Percentiles rank a stretch among this genome's conserved stretches.
Evolutionary conservation across 2,329 filamentous ascomycete species (phyloP).

Genomic region (Aureobasidium mangrovei): DNA sequence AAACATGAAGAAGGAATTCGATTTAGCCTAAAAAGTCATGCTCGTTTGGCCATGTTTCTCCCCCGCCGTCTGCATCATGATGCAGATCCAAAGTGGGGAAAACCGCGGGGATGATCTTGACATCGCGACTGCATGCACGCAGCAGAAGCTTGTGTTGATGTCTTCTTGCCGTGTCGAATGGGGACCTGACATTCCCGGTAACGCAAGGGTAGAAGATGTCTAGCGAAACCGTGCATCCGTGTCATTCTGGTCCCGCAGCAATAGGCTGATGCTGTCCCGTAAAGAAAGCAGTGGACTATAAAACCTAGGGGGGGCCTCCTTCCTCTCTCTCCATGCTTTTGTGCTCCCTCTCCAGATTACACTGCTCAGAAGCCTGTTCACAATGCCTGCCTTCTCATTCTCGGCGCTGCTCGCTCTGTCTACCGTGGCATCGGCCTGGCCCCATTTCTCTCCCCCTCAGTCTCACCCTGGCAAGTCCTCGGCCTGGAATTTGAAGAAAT

Average conservation of each 20-base stretch:
- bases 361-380: no score
- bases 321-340: background rate
- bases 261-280: no score
- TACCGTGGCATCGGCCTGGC: slow-evolving; percentile 7
- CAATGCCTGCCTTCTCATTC: slow-evolving; percentile 1
- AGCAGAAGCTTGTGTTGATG: background rate
- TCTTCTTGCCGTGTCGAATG: background rate
- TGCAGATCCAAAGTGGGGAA: slow-evolving; percentile 7
- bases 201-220: no score
- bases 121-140: background rate
- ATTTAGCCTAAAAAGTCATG: no score
- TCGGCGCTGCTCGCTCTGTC: background rate
- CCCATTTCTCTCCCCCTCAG: background rate
- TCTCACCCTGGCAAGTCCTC: background rate
- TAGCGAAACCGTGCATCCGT: background rate
- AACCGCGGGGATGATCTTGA: slow-evolving; percentile 9
- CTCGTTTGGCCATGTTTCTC: background rate
- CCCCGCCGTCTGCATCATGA: background rate
- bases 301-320: background rate
- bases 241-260: no score
- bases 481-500: slow-evolving; percentile 36
- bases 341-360: background rate
- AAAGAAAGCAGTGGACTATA: no score
- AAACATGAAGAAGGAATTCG: no score
- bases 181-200: no score